Percentiles rank a stretch among this genome's conserved stretches.
These are phyloP conservation scores for Agrocybe praecox DNA, from an alignment of 768 basidiomycete genomes.

Conservation along the genomic window DNA sequence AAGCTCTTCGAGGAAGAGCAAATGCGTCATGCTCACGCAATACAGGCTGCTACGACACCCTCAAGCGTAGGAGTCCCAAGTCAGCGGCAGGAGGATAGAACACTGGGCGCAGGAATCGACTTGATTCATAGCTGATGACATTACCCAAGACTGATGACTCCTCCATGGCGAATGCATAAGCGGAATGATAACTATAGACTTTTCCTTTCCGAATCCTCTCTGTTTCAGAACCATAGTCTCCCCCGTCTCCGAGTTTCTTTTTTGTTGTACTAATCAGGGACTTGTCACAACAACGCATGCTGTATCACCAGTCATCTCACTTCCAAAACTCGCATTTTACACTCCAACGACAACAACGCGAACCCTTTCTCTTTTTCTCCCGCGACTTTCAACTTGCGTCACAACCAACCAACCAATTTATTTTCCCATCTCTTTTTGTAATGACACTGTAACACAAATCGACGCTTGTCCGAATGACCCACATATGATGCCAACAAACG, in stretches of 20 bases:
- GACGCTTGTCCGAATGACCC: background rate
- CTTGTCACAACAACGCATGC: slow-evolving; percentile 32
- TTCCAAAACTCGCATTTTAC: slow-evolving; percentile 10
- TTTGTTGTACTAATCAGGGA: slow-evolving; percentile 45
- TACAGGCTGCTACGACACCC: slow-evolving; percentile 22
- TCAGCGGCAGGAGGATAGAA: slow-evolving; percentile 29
- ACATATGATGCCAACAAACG: background rate
- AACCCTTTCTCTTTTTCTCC: slow-evolving; percentile 3
- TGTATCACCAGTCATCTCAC: slow-evolving; percentile 41
- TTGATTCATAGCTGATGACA: slow-evolving; percentile 38
- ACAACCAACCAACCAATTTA: background rate
- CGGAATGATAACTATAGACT: slow-evolving; percentile 15
- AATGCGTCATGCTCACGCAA: slow-evolving; percentile 40
- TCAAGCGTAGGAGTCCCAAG: slow-evolving; percentile 15
- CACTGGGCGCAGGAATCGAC: slow-evolving; percentile 47
- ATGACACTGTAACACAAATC: background rate
- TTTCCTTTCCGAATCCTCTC: slow-evolving; percentile 8
- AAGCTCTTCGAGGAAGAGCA: slow-evolving; percentile 76
- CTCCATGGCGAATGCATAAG: slow-evolving; percentile 6
- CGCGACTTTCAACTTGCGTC: slow-evolving; percentile 3
- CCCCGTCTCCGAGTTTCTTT: slow-evolving; percentile 5
- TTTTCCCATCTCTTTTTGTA: background rate
- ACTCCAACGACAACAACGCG: slow-evolving; percentile 1
- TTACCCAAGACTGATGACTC: background rate
- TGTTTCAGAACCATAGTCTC: background rate